Evolutionary conservation across 192 early-diverging fungal species (phyloP).

Genomic region (Dimargaris verticillata): DNA sequence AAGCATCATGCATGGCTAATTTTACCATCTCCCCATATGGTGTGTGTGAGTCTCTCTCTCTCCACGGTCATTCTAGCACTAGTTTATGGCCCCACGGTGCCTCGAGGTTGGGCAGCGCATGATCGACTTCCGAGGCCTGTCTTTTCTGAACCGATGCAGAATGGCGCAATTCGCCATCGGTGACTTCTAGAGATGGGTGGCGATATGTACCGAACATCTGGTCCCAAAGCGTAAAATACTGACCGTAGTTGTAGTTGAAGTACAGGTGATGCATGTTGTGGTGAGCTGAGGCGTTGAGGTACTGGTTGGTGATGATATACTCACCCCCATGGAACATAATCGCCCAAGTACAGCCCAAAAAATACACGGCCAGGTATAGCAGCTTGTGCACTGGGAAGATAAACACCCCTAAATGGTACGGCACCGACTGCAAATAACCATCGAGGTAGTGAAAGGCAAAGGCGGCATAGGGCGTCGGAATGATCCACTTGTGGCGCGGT

Average conservation of each 20-base stretch:
- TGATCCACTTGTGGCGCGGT: slow-evolving; percentile 75
- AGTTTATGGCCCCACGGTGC: neutral
- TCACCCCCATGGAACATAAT: slow-evolving; percentile 92
- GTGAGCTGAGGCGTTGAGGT: slow-evolving; percentile 83
- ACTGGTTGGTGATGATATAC: slow-evolving; percentile 43
- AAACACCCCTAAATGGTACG: slow-evolving; percentile 89
- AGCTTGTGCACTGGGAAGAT: slow-evolving; percentile 82
- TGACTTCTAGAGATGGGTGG: slow-evolving; percentile 45
- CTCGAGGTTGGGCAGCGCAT: slow-evolving; percentile 14
- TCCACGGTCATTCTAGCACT: no score
- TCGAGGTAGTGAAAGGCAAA: slow-evolving; percentile 93
- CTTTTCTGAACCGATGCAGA: slow-evolving; percentile 41
- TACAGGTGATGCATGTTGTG: slow-evolving; percentile 93
- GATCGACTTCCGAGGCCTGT: slow-evolving; percentile 46
- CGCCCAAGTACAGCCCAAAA: slow-evolving; percentile 86
- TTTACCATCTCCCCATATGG: no score
- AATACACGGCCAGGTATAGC: slow-evolving; percentile 74
- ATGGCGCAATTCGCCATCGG: slow-evolving; percentile 36
- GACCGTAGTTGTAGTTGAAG: slow-evolving; percentile 99
- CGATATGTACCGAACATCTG: slow-evolving; percentile 49
- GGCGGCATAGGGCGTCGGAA: slow-evolving; percentile 86
- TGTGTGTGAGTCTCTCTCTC: no score
- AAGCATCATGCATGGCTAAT: no score
- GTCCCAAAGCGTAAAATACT: slow-evolving; percentile 93
- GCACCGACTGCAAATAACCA: slow-evolving; percentile 85